Conservation (phyloP, 2,329 filamentous ascomycete genomes). For the Leptographium radiaticola region DNA sequence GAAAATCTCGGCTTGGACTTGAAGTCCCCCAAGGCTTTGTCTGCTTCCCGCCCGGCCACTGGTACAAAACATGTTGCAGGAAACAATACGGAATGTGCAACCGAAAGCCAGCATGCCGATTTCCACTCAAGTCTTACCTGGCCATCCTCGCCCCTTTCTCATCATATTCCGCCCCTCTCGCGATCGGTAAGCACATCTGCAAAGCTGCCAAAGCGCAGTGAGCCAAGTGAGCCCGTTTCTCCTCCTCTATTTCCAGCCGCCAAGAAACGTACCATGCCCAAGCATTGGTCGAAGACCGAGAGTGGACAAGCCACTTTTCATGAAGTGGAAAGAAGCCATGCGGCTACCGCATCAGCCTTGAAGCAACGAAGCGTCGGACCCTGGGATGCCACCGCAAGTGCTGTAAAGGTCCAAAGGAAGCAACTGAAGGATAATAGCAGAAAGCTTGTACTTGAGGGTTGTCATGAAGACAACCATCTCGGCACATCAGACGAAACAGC, state of each 20-base stretch:
- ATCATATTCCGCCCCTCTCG: conserved; percentile 23
- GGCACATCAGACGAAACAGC: background rate
- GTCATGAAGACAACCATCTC: conserved; percentile 4
- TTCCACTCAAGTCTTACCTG: conserved; percentile 18
- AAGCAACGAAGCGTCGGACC: conserved; percentile 25
- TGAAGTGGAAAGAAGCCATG: conserved; percentile 3
- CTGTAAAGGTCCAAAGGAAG: conserved; percentile 66
- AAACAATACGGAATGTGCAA: no score
- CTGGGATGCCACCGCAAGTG: conserved; percentile 66
- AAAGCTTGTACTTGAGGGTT: conserved; percentile 24
- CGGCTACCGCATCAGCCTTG: conserved; percentile 19
- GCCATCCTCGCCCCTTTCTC: conserved; percentile 51
- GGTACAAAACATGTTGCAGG: background rate
- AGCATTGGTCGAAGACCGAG: conserved; percentile 20
- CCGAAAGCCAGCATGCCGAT: background rate
- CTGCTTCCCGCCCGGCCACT: conserved; percentile 10
- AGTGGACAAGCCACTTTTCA: conserved; percentile 19
- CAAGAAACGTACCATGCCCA: conserved; percentile 58
- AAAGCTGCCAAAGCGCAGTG: conserved; percentile 28
- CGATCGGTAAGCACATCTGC: conserved; percentile 7
- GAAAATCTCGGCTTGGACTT: conserved; percentile 58
- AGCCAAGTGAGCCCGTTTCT: conserved; percentile 18
- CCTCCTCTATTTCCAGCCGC: conserved; percentile 21
- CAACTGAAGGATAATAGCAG: conserved; percentile 53
- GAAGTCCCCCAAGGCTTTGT: conserved; percentile 43